Percentiles rank a stretch among this genome's conserved stretches.
Evolutionary conservation across 441 rosid species (phyloP).

Genomic region (Iberis amara): DNA sequence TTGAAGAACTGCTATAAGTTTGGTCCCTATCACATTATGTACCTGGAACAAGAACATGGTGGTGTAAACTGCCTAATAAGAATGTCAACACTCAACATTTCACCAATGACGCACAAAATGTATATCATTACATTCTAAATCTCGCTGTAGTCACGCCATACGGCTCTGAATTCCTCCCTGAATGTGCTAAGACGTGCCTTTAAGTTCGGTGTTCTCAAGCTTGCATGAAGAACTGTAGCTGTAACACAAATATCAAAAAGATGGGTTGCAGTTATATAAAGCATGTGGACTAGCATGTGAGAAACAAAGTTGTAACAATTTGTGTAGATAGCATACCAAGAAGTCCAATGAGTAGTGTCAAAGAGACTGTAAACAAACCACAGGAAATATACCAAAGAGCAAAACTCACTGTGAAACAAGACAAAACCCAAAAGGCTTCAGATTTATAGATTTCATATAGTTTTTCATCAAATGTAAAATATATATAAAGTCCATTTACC

Average conservation of each 20-base stretch:
- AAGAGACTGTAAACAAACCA: constrained; percentile 71
- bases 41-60: neutral
- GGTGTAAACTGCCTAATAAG: constrained; percentile 6
- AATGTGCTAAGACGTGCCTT: constrained; percentile 94
- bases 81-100: constrained; percentile 8
- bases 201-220: constrained; percentile 89
- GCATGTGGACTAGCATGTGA: constrained; percentile 10
- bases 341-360: constrained; percentile 79
- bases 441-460: neutral
- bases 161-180: constrained; percentile 93
- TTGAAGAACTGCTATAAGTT: neutral
- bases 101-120: neutral
- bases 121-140: constrained; percentile 50
- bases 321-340: constrained; percentile 49
- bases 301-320: constrained; percentile 9
- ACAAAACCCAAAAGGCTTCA: neutral
- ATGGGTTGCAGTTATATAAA: neutral
- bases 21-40: neutral
- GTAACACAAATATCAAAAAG: constrained; percentile 18
- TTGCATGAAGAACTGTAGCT: constrained; percentile 89
- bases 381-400: constrained; percentile 80
- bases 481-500: constrained; percentile 43
- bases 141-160: constrained; percentile 97
- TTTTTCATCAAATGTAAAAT: neutral
- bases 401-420: constrained; percentile 50